Evolutionary conservation across 768 basidiomycete species (phyloP), one percentile per base, ranked within the genome.

Genomic region (Hericium erinaceus): DNA sequence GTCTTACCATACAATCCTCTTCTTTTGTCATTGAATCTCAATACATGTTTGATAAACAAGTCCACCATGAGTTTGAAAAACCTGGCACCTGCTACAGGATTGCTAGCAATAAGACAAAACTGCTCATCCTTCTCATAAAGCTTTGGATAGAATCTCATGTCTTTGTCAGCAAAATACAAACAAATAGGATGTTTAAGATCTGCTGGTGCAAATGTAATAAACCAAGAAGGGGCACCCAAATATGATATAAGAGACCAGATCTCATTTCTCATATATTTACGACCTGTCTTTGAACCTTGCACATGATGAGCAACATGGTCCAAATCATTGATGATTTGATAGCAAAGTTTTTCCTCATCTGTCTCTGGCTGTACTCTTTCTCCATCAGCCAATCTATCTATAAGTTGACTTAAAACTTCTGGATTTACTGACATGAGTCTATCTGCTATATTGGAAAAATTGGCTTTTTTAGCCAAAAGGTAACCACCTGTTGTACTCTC

Each of bases 181-280:
- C 49, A 57, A 1, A 65, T 40, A 0, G 61, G 65, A 57, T 61
- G 57, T 54, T 58, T 64, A n/a, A 48, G n/a, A 33, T 66, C 62
- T 3, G 56, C 46, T 18, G 63, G 64, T 7, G 66, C 54, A 52
- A 67, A 61, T 16, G 63, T 67, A 11, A 67, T 60, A 40, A 65
- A 67, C 59, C 61, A 65, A 0, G 59, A 28, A 4, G 65, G 65
- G 11, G 61, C 60, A 26, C 62, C 59, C 5, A 39, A 3, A 37
- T 53, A 39, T 26, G 44, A 20, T 10, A 66, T 61, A 24, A 66
- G 37, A 9, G 64, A 56, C 54, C 55, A 54, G 2, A 67, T 58
- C 39, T 66, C 61, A 52, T 62, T 65, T 10, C 61, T 26, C 50
- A 52, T 55, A 39, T 52, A 58, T 40, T 62, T 63, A 15, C 54